phyloP scores from a whole-genome alignment of 805 yeast genomes.

The Cephaloascus albidus region DNA sequence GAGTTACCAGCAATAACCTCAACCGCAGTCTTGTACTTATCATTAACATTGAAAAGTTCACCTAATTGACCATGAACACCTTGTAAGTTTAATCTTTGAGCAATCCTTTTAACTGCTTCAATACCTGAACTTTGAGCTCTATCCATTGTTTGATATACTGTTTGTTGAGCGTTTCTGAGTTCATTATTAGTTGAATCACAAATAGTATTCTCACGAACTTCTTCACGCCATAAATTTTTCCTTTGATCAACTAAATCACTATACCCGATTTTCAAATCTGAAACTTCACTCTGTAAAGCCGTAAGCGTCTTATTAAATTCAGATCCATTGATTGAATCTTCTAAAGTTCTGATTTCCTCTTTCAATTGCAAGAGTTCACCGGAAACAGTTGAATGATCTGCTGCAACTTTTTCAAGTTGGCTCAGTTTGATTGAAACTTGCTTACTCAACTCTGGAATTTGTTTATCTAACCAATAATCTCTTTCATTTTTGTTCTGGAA shows the following conservation, averaged over 20 bases:
- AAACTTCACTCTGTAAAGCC: conserved; percentile 16
- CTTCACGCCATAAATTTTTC: conserved; percentile 72
- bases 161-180: conserved; percentile 45
- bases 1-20: conserved; percentile 87
- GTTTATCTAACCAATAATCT: conserved; percentile 53
- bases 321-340: conserved; percentile 26
- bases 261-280: conserved; percentile 26
- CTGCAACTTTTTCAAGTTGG: conserved; percentile 13
- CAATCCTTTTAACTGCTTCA: conserved; percentile 55
- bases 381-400: conserved; percentile 7
- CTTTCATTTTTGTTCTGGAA: conserved; percentile 51
- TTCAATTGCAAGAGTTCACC: conserved; percentile 12
- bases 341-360: conserved; percentile 19
- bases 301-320: conserved; percentile 18
- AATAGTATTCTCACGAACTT: conserved; percentile 52
- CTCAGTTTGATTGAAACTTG: conserved; percentile 17
- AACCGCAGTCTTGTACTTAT: conserved; percentile 74
- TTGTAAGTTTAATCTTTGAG: conserved; percentile 45
- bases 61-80: conserved; percentile 82
- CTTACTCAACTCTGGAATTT: conserved; percentile 29
- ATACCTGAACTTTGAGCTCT: conserved; percentile 63
- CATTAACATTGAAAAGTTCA: conserved; percentile 72
- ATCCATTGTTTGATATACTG: conserved; percentile 67
- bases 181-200: conserved; percentile 47
- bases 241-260: conserved; percentile 51